Evolutionary conservation across 2,329 filamentous ascomycete species (phyloP), one percentile per base, ranked within the genome.

Genomic region (Sporothrix brasiliensis): DNA sequence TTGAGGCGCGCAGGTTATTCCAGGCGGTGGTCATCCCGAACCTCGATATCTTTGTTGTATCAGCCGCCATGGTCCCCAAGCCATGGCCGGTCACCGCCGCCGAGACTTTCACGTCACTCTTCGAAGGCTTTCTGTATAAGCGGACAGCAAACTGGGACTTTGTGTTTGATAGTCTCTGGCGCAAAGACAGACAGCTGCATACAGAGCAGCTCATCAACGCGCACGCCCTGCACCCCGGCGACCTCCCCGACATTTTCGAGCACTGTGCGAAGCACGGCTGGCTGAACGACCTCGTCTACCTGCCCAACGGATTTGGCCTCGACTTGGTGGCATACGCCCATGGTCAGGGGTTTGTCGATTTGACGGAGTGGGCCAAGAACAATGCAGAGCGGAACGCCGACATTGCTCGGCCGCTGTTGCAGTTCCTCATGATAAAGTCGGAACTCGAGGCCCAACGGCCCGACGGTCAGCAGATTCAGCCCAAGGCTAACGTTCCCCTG

Each of bases 101-200:
- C 47, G 91, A 94, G 69, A 93, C 92, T 0, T 80, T 94, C 39
- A 89, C 88, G 72, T 91, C 91, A 16, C 83, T 94, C 1, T 94
- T 97, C 75, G 89, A 92, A 67, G 91, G 91, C 13, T 97, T 97
- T 77, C 84, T 97, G 39, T 87, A 89, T 76, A 94, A 94, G 79
- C 87, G 89, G 70, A 89, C 93, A 13, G 86, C 89, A 4, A 88
- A 94, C 69, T 91, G 92, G 78, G 90, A 94, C 74, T 96, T 97
- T 73, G 94, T 97, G 16, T 86, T 99, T 70, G 91, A 97, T 77
- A 94, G 93, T 71, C 82, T 97, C 6, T 98, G 94, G 94, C 90
- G 91, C 75, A 93, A 95, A 77, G 93, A 98, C 77, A 92, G 90
- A 74, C 86, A 90, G 24, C 98, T 93, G 91, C 91, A 98, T 19